These are phyloP conservation scores for Chalciporus piperatus DNA, from an alignment of 768 basidiomycete species.

Conservation along the genomic window DNA sequence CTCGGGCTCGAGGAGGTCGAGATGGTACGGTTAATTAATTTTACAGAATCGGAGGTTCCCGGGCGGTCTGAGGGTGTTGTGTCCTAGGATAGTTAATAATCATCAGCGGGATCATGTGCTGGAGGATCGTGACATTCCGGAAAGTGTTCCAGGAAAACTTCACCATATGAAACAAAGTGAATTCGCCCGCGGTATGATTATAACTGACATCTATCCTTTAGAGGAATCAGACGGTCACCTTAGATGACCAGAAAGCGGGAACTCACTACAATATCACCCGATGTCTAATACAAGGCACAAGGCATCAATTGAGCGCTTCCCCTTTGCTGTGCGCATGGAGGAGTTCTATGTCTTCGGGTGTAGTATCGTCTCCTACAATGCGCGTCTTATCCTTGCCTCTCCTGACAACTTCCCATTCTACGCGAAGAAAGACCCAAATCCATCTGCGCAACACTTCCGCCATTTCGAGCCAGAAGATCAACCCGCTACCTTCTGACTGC, in stretches of 20 bases:
- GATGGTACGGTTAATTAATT: background rate
- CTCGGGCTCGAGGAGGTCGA: background rate
- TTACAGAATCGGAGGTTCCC: slow-evolving; percentile 10
- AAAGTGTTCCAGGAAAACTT: background rate
- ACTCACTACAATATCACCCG: slow-evolving; percentile 14
- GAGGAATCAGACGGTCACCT: slow-evolving; percentile 1
- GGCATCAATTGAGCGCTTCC: slow-evolving; percentile 16
- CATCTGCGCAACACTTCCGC: slow-evolving; percentile 88
- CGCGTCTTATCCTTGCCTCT: slow-evolving; percentile 29
- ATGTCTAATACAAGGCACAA: slow-evolving; percentile 1
- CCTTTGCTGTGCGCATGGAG: slow-evolving; percentile 12
- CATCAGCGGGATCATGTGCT: background rate
- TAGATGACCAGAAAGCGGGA: background rate
- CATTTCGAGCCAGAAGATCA: slow-evolving; percentile 88
- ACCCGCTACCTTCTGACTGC: slow-evolving; percentile 69
- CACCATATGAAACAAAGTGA: background rate
- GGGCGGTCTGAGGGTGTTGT: background rate
- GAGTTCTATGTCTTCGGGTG: slow-evolving; percentile 14
- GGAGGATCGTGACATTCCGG: slow-evolving; percentile 1
- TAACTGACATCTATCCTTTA: slow-evolving; percentile 8
- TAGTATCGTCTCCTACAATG: slow-evolving; percentile 2
- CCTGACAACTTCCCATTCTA: slow-evolving; percentile 94
- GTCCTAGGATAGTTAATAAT: background rate
- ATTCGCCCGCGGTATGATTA: background rate
- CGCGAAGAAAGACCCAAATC: slow-evolving; percentile 97